These are phyloP conservation scores for Boletus rubescentipes DNA, from an alignment of 768 basidiomycete genomes.

Conservation along the genomic window DNA sequence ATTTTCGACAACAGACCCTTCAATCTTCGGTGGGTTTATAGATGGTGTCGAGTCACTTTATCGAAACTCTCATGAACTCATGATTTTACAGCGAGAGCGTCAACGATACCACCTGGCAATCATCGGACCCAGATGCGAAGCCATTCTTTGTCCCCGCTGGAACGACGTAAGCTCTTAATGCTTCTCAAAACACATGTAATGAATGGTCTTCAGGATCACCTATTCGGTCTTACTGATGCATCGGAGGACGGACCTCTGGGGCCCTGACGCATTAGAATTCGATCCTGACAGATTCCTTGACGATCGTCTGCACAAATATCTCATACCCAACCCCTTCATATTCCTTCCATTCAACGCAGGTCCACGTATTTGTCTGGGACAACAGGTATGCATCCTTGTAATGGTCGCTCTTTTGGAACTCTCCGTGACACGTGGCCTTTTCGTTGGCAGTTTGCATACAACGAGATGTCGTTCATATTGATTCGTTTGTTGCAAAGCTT, in stretches of 20 bases:
- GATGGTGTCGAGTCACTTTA: background rate
- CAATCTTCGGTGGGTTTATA: constrained; percentile 30
- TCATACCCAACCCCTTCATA: constrained; percentile 41
- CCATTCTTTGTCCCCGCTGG: constrained; percentile 31
- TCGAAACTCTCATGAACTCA: background rate
- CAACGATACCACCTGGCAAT: constrained; percentile 25
- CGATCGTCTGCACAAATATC: constrained; percentile 32
- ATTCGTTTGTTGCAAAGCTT: constrained; percentile 31
- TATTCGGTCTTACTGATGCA: constrained; percentile 37
- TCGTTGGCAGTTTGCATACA: constrained; percentile 33
- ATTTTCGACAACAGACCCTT: constrained; percentile 27
- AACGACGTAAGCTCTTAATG: constrained; percentile 15
- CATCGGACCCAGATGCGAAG: constrained; percentile 20
- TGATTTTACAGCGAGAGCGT: constrained; percentile 18
- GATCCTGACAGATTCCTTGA: constrained; percentile 45
- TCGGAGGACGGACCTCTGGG: constrained; percentile 37
- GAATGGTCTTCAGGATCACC: constrained; percentile 14
- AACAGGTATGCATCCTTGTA: constrained; percentile 29
- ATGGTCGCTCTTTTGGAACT: background rate
- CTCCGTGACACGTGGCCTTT: background rate
- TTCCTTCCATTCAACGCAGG: too few species aligned
- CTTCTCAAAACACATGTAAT: background rate
- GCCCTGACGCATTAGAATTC: constrained; percentile 36
- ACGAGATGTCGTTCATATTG: constrained; percentile 35
- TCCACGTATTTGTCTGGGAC: constrained; percentile 38